A percentile compares a stretch with the other conserved stretches of the same genome.
These are phyloP conservation scores for Epichloe gansuensis DNA, from an alignment of 2,329 filamentous ascomycete genomes.

Conservation along the genomic window DNA sequence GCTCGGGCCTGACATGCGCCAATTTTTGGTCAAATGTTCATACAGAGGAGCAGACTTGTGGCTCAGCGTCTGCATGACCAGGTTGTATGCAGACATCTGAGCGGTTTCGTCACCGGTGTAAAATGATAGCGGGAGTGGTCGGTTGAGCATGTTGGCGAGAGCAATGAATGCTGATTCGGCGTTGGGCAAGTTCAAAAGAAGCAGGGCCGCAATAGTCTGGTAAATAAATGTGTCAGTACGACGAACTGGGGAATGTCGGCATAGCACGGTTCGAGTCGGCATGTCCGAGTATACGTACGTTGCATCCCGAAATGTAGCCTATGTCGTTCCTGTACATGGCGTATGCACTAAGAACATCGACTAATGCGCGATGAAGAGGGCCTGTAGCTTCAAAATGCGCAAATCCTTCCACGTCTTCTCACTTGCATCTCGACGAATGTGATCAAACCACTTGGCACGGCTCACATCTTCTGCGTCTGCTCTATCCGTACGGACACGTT, in stretches of 20 bases:
- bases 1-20: conserved; percentile 32
- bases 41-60: conserved; percentile 54
- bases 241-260: neutral
- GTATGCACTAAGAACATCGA: conserved; percentile 68
- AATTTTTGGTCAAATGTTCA: conserved; percentile 46
- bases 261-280: too few species aligned
- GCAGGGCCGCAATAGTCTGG: conserved; percentile 58
- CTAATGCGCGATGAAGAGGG: conserved; percentile 54
- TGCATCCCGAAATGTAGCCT: conserved; percentile 62
- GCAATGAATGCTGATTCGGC: conserved; percentile 55
- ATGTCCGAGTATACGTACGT: conserved; percentile 40
- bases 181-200: conserved; percentile 58
- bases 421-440: conserved; percentile 52
- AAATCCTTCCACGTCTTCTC: conserved; percentile 58
- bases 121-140: conserved; percentile 62
- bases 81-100: conserved; percentile 55
- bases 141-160: conserved; percentile 67
- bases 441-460: conserved; percentile 48
- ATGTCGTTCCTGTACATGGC: conserved; percentile 74
- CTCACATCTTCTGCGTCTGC: conserved; percentile 40
- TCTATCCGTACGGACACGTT: conserved; percentile 38
- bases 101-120: conserved; percentile 58
- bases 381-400: conserved; percentile 53
- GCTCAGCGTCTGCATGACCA: conserved; percentile 54
- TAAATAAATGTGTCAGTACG: conserved; percentile 10